A percentile compares a stretch with the other conserved stretches of the same genome.
Evolutionary conservation across 1,284 basidiomycete genomes (phyloP).

Genomic region (Cryptococcus sp.): DNA sequence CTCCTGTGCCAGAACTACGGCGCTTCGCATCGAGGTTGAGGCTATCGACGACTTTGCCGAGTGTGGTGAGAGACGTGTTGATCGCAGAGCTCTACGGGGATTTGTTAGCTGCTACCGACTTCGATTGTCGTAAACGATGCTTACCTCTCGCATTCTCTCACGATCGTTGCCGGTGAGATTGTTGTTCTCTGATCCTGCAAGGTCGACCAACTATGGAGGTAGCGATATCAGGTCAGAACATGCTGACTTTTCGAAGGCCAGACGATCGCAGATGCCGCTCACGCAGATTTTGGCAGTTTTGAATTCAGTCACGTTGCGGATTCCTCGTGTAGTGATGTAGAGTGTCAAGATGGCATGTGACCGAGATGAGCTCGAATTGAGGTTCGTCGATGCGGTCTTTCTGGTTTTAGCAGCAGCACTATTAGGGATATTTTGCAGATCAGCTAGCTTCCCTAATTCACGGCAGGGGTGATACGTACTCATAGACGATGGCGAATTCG

Average conservation of each 20-base stretch:
- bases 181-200: constrained; percentile 85
- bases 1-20: neutral
- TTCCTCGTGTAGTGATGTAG: constrained; percentile 53
- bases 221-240: neutral
- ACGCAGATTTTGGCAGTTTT: constrained; percentile 71
- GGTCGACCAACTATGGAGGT: constrained; percentile 63
- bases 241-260: neutral
- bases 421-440: neutral
- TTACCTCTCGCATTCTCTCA: constrained; percentile 64
- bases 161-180: constrained; percentile 80
- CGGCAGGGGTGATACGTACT: constrained; percentile 56
- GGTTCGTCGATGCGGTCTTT: constrained; percentile 77
- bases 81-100: constrained; percentile 70
- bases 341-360: constrained; percentile 80
- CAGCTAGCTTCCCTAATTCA: no score
- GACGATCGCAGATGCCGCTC: constrained; percentile 1
- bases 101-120: neutral
- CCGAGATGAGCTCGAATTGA: constrained; percentile 76
- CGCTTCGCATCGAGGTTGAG: constrained; percentile 65
- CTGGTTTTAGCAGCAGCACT: constrained; percentile 69
- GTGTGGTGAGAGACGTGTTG: constrained; percentile 77
- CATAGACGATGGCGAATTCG: constrained; percentile 69
- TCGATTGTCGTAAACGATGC: neutral
- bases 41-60: constrained; percentile 80
- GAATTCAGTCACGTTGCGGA: constrained; percentile 46